These are phyloP conservation scores for Handroanthus guayacan DNA, from an alignment of 257 asterid genomes.

Conservation along the genomic window DNA sequence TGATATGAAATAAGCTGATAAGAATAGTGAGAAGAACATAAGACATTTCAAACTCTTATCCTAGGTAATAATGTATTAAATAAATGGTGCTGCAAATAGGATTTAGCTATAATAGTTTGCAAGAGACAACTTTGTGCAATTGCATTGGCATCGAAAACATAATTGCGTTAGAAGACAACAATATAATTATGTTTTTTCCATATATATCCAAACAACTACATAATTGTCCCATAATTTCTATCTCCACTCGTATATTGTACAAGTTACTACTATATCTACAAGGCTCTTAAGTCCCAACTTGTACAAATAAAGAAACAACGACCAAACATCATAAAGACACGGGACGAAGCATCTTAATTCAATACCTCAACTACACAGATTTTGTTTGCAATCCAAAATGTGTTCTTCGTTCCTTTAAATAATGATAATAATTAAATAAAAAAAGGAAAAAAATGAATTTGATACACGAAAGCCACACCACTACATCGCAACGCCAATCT, in stretches of 20 bases:
- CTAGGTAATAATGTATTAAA: no score
- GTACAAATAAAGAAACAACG: background rate
- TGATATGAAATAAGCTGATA: no score
- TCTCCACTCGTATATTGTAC: background rate
- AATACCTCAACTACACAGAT: background rate
- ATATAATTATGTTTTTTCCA: background rate
- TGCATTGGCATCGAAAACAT: no score
- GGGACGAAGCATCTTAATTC: slow-evolving; percentile 6
- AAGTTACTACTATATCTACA: background rate
- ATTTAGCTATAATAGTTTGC: no score
- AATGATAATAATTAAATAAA: background rate
- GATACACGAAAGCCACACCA: no score
- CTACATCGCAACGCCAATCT: no score
- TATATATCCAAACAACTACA: background rate
- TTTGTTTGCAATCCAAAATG: background rate
- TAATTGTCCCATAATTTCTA: slow-evolving; percentile 2
- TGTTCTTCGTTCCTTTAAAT: background rate
- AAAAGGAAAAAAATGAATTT: no score
- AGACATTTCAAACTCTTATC: no score
- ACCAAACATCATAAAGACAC: background rate
- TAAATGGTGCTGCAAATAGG: no score
- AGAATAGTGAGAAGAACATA: no score
- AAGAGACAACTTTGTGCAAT: background rate
- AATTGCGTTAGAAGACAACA: background rate
- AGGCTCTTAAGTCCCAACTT: background rate